Conservation (phyloP, 1,284 basidiomycete genomes). For the Trametes sp. region DNA sequence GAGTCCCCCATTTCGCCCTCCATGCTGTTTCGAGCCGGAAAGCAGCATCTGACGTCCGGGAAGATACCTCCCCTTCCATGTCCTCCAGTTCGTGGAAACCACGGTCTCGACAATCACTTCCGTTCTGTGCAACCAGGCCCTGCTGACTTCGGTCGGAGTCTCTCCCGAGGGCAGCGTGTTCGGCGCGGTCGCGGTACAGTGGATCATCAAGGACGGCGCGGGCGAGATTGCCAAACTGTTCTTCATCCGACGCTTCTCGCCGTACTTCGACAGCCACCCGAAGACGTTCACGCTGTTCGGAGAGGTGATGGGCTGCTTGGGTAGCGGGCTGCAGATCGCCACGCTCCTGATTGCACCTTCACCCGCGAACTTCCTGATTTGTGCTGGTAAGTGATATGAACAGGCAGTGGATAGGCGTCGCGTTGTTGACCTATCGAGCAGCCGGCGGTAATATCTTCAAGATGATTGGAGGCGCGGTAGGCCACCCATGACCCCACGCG, state of each 20-base stretch:
- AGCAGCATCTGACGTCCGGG: neutral
- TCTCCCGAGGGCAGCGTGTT: constrained; percentile 44
- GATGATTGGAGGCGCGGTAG: constrained; percentile 41
- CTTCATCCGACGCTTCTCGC: constrained; percentile 42
- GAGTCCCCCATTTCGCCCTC: constrained; percentile 30
- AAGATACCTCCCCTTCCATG: constrained; percentile 42
- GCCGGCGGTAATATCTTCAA: constrained; percentile 45
- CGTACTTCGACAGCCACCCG: constrained; percentile 44
- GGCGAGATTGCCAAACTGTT: constrained; percentile 45
- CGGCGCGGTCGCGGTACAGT: constrained; percentile 45
- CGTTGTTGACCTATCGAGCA: constrained; percentile 10
- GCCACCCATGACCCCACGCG: constrained; percentile 8
- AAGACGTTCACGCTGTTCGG: constrained; percentile 43
- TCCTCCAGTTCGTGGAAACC: constrained; percentile 42
- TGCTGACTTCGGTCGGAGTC: constrained; percentile 42
- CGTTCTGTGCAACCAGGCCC: constrained; percentile 44
- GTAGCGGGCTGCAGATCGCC: constrained; percentile 41
- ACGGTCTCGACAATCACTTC: constrained; percentile 40
- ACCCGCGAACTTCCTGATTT: constrained; percentile 39
- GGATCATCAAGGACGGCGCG: constrained; percentile 46
- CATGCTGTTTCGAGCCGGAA: neutral
- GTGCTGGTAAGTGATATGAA: constrained; percentile 35
- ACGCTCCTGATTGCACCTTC: constrained; percentile 39
- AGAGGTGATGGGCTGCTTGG: constrained; percentile 36
- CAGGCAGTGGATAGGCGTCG: neutral